These are phyloP conservation scores for Phytophthora sansomeana DNA, from an alignment of 352 stramenopile species.

Conservation along the genomic window DNA sequence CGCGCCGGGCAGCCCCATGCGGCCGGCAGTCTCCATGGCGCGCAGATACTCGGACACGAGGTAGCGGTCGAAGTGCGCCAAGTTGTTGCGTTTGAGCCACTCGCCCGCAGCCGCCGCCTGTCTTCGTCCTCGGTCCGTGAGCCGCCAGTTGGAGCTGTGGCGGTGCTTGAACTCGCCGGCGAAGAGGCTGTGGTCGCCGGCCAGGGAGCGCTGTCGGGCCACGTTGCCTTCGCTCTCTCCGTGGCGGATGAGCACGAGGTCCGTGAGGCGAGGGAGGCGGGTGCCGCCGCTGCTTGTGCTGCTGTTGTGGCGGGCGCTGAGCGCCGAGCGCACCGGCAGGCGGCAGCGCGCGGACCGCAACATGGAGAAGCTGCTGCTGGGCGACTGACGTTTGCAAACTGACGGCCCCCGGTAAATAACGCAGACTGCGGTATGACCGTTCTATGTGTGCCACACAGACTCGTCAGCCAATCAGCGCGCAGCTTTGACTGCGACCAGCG, in stretches of 20 bases:
- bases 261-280: conserved; percentile 65
- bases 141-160: conserved; percentile 89
- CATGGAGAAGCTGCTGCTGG: conserved; percentile 21
- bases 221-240: conserved; percentile 92
- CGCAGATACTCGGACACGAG: conserved; percentile 90
- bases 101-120: conserved; percentile 81
- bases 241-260: conserved; percentile 90
- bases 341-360: conserved; percentile 29
- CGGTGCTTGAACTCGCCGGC: conserved; percentile 89
- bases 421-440: conserved; percentile 24
- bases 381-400: conserved; percentile 36
- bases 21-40: conserved; percentile 86
- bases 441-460: conserved; percentile 30
- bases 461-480: conserved; percentile 21
- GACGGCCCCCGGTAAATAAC: conserved; percentile 14
- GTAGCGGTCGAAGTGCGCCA: conserved; percentile 86
- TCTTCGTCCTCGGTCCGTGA: conserved; percentile 83
- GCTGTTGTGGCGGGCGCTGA: conserved; percentile 12
- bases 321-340: conserved; percentile 5
- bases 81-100: conserved; percentile 83
- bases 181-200: conserved; percentile 88
- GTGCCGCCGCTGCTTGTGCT: conserved; percentile 28
- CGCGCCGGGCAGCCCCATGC: conserved; percentile 73
- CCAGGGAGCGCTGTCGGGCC: conserved; percentile 80
- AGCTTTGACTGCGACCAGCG: neutral